phyloP scores from a whole-genome alignment of 768 basidiomycete species.

The Guyanaporus albipodus region DNA sequence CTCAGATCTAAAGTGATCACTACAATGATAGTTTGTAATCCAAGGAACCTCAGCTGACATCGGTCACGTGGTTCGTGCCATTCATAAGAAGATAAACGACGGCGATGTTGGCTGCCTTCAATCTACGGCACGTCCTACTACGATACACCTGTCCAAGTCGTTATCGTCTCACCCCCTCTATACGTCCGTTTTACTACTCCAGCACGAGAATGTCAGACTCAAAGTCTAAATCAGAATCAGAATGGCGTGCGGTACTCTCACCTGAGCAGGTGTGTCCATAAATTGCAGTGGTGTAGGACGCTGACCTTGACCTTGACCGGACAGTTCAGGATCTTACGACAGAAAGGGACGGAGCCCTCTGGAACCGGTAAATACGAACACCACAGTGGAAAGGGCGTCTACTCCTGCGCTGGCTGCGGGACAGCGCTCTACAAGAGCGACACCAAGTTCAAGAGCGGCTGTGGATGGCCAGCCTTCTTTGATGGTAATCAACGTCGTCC shows the following conservation, averaged over 20 bases:
- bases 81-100: too few relatives aligned
- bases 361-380: constrained; percentile 82
- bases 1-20: too few relatives aligned
- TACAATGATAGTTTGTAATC: too few relatives aligned
- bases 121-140: too few relatives aligned
- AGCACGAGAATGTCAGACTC: constrained; percentile 17
- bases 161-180: too few relatives aligned
- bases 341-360: constrained; percentile 83
- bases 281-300: background rate
- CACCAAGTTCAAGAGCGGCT: constrained; percentile 91
- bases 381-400: constrained; percentile 60
- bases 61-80: too few relatives aligned
- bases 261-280: constrained; percentile 66
- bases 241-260: constrained; percentile 81
- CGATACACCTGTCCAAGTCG: too few relatives aligned
- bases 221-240: constrained; percentile 56
- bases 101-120: too few relatives aligned
- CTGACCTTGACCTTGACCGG: background rate
- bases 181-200: constrained; percentile 6
- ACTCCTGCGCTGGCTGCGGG: constrained; percentile 74
- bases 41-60: too few relatives aligned
- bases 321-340: constrained; percentile 79
- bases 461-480: constrained; percentile 98
- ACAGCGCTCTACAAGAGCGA: constrained; percentile 83
- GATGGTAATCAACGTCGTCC: constrained; percentile 54